These are phyloP conservation scores for Wallacemonas sp. DNA, from an alignment of 208 protist species.

Conservation along the genomic window DNA sequence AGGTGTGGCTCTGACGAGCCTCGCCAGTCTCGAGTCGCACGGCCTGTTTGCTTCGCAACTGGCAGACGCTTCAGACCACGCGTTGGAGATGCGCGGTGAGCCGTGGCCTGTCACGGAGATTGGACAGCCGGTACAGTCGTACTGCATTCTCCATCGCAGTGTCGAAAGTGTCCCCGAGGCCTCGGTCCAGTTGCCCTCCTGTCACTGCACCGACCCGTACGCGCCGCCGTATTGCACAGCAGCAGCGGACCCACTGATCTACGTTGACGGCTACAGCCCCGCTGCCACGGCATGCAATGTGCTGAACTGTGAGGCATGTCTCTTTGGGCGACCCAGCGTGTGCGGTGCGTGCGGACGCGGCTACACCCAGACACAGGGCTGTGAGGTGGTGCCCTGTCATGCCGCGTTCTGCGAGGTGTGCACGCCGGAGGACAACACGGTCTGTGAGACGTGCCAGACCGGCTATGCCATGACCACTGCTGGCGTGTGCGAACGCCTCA, in stretches of 20 bases:
- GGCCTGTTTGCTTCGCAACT: not conserved
- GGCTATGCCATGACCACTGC: not conserved
- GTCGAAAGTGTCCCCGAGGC: not conserved
- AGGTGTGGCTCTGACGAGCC: not conserved
- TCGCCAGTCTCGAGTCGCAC: not conserved
- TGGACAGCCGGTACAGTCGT: not conserved
- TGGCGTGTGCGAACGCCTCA: not conserved
- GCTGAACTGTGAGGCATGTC: conserved; percentile 4
- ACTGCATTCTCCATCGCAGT: not conserved
- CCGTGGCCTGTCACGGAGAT: not conserved
- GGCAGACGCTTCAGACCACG: not conserved
- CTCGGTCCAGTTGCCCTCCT: not conserved
- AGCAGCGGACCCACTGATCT: not conserved
- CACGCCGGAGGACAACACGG: not conserved
- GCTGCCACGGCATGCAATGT: not conserved
- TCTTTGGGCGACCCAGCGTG: not conserved
- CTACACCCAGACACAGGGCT: not conserved
- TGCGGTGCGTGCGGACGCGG: not conserved
- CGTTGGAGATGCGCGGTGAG: not conserved
- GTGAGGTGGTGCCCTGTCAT: not conserved
- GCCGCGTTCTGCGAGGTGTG: not conserved
- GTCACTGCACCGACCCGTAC: not conserved
- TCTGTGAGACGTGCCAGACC: not conserved
- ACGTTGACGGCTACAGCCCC: not conserved
- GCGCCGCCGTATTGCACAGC: not conserved